Conservation (phyloP, 495 filamentous ascomycete genomes). For the Penicillium antarcticum region DNA sequence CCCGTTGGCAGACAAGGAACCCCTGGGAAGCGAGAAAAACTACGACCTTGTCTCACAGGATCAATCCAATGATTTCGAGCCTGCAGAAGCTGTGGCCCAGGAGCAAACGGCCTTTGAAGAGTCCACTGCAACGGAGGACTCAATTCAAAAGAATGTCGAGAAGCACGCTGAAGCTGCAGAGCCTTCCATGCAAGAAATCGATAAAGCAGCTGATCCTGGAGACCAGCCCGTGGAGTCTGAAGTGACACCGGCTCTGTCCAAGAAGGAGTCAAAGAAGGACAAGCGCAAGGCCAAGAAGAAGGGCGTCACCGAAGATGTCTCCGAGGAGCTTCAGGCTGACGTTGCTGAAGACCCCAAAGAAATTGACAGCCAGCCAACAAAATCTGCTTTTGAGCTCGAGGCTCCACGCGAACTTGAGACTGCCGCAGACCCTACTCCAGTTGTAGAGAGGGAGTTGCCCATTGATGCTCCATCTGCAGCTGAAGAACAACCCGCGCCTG, state of each 20-base stretch:
- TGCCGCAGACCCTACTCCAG: background rate
- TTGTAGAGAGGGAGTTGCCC: background rate
- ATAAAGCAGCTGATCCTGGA: slow-evolving; percentile 15
- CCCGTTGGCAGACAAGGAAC: background rate
- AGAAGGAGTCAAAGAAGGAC: slow-evolving; percentile 38
- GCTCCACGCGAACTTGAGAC: background rate
- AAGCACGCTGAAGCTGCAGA: background rate
- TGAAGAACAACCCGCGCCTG: slow-evolving; percentile 2
- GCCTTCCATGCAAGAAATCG: background rate
- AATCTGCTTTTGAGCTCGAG: background rate
- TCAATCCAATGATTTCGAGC: slow-evolving; percentile 4
- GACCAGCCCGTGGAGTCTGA: slow-evolving; percentile 5
- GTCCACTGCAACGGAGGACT: background rate
- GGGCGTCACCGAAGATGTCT: background rate
- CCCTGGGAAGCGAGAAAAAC: background rate
- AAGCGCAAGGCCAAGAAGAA: slow-evolving; percentile 36
- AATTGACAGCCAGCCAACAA: background rate
- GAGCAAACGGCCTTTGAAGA: background rate
- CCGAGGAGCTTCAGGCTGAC: background rate
- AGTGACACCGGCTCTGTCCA: slow-evolving; percentile 9
- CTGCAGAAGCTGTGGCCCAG: slow-evolving; percentile 1
- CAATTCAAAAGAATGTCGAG: background rate
- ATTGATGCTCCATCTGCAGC: background rate
- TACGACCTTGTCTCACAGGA: slow-evolving; percentile 6
- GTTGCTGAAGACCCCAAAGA: background rate